Conservation (phyloP, 805 yeast genomes). For the Nakazawaea wickerhamii region DNA sequence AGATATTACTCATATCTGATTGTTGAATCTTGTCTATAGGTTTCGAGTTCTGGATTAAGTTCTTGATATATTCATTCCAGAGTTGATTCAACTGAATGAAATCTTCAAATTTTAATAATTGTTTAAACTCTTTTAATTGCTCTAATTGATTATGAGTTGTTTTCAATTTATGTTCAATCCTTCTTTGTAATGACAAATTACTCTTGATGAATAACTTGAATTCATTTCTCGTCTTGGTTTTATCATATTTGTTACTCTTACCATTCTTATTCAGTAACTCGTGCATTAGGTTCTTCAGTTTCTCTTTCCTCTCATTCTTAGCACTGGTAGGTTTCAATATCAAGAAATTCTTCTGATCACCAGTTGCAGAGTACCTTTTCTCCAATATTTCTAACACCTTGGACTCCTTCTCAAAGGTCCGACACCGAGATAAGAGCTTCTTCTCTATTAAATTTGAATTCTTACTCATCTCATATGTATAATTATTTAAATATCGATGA, state of each 20-base stretch:
- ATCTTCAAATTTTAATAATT: slow-evolving; percentile 50
- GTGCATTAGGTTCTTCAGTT: slow-evolving; percentile 20
- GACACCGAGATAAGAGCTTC: slow-evolving; percentile 38
- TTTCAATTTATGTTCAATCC: slow-evolving; percentile 32
- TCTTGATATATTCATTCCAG: slow-evolving; percentile 69
- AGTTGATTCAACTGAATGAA: slow-evolving; percentile 35
- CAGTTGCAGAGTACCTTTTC: slow-evolving; percentile 38
- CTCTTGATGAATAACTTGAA: slow-evolving; percentile 35
- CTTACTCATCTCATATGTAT: not conserved
- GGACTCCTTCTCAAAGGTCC: slow-evolving; percentile 29
- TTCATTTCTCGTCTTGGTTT: slow-evolving; percentile 29
- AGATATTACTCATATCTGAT: slow-evolving; percentile 23
- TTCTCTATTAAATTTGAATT: slow-evolving; percentile 35
- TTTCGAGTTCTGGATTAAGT: slow-evolving; percentile 38
- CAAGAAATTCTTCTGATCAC: slow-evolving; percentile 42
- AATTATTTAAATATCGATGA: no score
- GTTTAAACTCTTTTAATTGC: slow-evolving; percentile 28
- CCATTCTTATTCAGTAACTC: slow-evolving; percentile 5
- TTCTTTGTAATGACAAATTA: slow-evolving; percentile 34
- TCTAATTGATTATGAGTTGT: slow-evolving; percentile 19
- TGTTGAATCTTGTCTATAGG: slow-evolving; percentile 6
- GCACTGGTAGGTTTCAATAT: slow-evolving; percentile 31
- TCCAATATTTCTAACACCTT: slow-evolving; percentile 36
- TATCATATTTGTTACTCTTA: not conserved
- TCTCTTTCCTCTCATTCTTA: slow-evolving; percentile 14